A percentile compares a stretch with the other conserved stretches of the same genome.
These are phyloP conservation scores for Malus hybrid DNA, from an alignment of 331 rosid genomes.

Conservation along the genomic window DNA sequence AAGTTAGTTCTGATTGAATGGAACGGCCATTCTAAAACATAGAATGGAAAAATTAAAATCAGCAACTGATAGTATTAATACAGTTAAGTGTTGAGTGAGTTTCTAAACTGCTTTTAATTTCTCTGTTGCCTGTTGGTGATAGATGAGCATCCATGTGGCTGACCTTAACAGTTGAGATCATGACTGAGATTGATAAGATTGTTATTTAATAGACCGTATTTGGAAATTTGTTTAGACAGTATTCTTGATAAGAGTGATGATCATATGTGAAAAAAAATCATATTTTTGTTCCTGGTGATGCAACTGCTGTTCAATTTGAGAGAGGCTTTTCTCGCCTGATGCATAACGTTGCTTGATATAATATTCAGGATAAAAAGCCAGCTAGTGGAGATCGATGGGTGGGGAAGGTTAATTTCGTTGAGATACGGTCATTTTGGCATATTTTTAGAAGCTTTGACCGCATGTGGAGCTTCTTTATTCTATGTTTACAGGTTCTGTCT, in stretches of 20 bases:
- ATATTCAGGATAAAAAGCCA: slow-evolving; percentile 65
- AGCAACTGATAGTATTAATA: not conserved
- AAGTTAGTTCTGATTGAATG: not conserved
- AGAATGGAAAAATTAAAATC: not conserved
- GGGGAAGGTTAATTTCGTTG: slow-evolving; percentile 92
- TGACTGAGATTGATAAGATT: not conserved
- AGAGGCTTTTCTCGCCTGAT: not conserved
- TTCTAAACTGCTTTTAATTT: not conserved
- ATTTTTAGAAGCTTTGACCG: slow-evolving; percentile 96
- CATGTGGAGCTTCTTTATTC: slow-evolving; percentile 93
- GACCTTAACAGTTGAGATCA: not conserved
- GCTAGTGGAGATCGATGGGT: slow-evolving; percentile 61
- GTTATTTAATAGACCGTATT: not conserved
- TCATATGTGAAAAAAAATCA: not conserved
- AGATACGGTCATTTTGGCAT: slow-evolving; percentile 96
- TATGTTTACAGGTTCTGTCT: slow-evolving; percentile 76
- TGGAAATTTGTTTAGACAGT: not conserved
- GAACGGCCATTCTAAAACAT: not conserved
- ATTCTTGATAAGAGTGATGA: not conserved
- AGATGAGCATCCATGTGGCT: not conserved
- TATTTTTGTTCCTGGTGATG: not conserved
- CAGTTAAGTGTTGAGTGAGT: not conserved
- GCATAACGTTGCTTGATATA: not conserved
- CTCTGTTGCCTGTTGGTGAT: not conserved
- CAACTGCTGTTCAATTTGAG: not conserved